These are phyloP conservation scores for Xylaria telfairii DNA, from an alignment of 495 filamentous ascomycete species.

Conservation along the genomic window DNA sequence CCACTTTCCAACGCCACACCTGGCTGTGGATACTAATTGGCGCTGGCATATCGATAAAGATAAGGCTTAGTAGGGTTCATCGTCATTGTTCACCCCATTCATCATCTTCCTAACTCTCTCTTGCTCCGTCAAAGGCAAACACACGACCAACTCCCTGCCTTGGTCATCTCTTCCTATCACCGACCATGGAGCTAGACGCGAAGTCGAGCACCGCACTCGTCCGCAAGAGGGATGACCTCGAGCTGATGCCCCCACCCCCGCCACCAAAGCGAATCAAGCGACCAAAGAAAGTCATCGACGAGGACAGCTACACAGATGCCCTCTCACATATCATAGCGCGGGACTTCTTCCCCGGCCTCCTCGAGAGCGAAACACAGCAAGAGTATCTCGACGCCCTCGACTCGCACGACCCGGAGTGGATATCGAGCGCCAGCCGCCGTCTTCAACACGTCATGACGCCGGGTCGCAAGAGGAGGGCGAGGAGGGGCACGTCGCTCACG, in stretches of 20 bases:
- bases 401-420: slow-evolving; percentile 84
- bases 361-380: slow-evolving; percentile 83
- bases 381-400: slow-evolving; percentile 93
- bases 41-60: slow-evolving; percentile 9
- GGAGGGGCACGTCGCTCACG: slow-evolving; percentile 42
- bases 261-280: slow-evolving; percentile 91
- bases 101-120: not conserved
- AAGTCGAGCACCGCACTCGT: slow-evolving; percentile 55
- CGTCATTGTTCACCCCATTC: slow-evolving; percentile 11
- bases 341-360: slow-evolving; percentile 93
- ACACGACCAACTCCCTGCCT: not conserved
- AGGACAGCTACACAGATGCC: slow-evolving; percentile 90
- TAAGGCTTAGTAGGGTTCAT: not conserved
- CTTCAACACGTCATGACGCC: slow-evolving; percentile 86
- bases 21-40: too few species aligned
- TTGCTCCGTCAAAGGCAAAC: not conserved
- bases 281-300: slow-evolving; percentile 86
- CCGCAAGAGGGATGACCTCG: slow-evolving; percentile 68
- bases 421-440: slow-evolving; percentile 73
- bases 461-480: slow-evolving; percentile 58
- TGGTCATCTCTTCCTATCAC: not conserved
- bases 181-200: slow-evolving; percentile 39
- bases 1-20: too few species aligned
- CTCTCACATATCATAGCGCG: slow-evolving; percentile 94
- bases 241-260: slow-evolving; percentile 91